Evolutionary conservation across 2,329 filamentous ascomycete species (phyloP).

Genomic region (Eutypa lata): DNA sequence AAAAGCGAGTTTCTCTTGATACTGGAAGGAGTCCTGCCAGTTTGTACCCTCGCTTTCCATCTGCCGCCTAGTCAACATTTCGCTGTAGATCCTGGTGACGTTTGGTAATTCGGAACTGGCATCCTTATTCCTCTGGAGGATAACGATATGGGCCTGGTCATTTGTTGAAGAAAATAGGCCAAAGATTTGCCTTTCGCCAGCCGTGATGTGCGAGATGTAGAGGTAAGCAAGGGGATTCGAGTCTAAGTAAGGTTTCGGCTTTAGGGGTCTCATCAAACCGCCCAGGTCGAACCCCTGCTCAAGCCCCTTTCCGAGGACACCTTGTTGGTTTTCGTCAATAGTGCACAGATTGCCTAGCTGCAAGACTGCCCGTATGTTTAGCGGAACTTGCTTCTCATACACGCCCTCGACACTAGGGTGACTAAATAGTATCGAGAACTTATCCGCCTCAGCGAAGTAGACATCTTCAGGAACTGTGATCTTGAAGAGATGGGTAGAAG

Average conservation of each 20-base stretch:
- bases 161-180: constrained; percentile 84
- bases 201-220: constrained; percentile 88
- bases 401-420: constrained; percentile 95
- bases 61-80: constrained; percentile 65
- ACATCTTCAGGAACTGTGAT: constrained; percentile 84
- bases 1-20: constrained; percentile 83
- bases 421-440: constrained; percentile 79
- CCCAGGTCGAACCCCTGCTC: constrained; percentile 91
- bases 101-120: constrained; percentile 81
- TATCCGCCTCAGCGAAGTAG: constrained; percentile 81
- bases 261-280: constrained; percentile 65
- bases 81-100: constrained; percentile 80
- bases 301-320: constrained; percentile 86
- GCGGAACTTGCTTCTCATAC: constrained; percentile 89
- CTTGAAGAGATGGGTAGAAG: constrained; percentile 91
- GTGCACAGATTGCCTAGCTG: constrained; percentile 89
- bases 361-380: constrained; percentile 82
- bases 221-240: constrained; percentile 75
- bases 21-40: constrained; percentile 79
- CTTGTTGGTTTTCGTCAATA: constrained; percentile 86
- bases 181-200: constrained; percentile 89
- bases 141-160: constrained; percentile 78
- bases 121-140: constrained; percentile 81
- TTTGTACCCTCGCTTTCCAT: constrained; percentile 65
- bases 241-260: constrained; percentile 69